These are phyloP conservation scores for Dendrostoma leiphaemia DNA, from an alignment of 2,329 filamentous ascomycete genomes.

Conservation along the genomic window DNA sequence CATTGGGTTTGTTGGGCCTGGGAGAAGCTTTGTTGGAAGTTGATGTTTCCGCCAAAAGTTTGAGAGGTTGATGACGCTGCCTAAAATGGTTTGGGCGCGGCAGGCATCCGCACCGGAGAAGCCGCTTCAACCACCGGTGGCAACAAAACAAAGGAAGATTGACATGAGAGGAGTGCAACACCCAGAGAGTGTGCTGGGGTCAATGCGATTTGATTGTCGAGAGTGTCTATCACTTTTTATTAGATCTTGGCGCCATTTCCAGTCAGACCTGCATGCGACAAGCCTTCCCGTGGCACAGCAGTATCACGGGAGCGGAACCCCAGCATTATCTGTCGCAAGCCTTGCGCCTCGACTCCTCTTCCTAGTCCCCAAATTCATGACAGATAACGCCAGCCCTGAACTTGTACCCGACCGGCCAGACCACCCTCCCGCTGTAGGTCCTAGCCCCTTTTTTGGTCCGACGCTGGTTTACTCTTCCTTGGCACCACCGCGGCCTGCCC, in stretches of 20 bases:
- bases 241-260: background rate
- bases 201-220: background rate
- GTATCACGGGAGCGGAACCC: background rate
- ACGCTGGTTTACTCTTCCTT: constrained; percentile 62
- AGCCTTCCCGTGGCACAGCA: background rate
- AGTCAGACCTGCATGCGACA: background rate
- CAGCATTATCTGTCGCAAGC: background rate
- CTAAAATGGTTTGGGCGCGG: constrained; percentile 3
- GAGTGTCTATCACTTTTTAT: background rate
- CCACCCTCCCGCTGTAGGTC: background rate
- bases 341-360: background rate
- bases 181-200: background rate
- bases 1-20: background rate
- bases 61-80: background rate
- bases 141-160: background rate
- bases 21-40: background rate
- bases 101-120: constrained; percentile 14
- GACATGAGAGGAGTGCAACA: background rate
- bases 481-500: constrained; percentile 66
- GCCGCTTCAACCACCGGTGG: background rate
- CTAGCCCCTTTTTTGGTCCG: too few relatives aligned
- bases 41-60: background rate
- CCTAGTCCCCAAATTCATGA: background rate
- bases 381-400: background rate
- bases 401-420: background rate